Evolutionary conservation across 2,329 filamentous ascomycete genomes (phyloP).

Genomic region (Beauveria varroae): DNA sequence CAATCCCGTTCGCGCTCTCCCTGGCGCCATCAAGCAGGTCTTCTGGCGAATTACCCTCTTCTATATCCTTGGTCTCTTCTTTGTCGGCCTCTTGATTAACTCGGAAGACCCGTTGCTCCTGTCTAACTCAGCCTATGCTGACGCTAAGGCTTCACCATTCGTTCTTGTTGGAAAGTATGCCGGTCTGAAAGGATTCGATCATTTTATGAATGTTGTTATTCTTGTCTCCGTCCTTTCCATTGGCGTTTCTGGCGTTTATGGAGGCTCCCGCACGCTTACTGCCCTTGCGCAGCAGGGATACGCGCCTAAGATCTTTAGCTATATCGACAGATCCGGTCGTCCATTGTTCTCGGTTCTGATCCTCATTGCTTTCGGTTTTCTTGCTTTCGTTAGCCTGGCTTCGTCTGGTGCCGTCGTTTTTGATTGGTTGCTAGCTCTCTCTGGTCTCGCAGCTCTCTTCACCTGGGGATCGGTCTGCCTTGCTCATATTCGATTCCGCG

Average conservation of each 20-base stretch:
- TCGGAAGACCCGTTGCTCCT: conserved; percentile 38
- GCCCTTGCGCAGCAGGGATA: conserved; percentile 51
- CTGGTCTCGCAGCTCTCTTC: conserved; percentile 55
- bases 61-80: conserved; percentile 42
- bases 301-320: conserved; percentile 45
- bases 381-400: conserved; percentile 40
- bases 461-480: conserved; percentile 60
- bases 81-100: conserved; percentile 38
- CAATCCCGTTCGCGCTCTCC: conserved; percentile 63
- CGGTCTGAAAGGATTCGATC: conserved; percentile 38
- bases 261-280: conserved; percentile 46
- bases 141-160: conserved; percentile 38
- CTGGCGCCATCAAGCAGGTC: conserved; percentile 72
- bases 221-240: conserved; percentile 47
- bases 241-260: conserved; percentile 47
- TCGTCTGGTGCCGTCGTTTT: conserved; percentile 46
- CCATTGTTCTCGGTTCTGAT: conserved; percentile 39
- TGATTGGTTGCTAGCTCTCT: conserved; percentile 57
- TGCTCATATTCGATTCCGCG: conserved; percentile 39
- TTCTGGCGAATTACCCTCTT: conserved; percentile 47
- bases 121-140: conserved; percentile 35
- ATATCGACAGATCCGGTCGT: conserved; percentile 46
- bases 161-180: conserved; percentile 42
- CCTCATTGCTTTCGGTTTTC: conserved; percentile 37
- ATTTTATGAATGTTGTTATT: conserved; percentile 48